Evolutionary conservation across 2,329 filamentous ascomycete genomes (phyloP), one percentile per base, ranked within the genome.

Genomic region (Xylariales sp.): DNA sequence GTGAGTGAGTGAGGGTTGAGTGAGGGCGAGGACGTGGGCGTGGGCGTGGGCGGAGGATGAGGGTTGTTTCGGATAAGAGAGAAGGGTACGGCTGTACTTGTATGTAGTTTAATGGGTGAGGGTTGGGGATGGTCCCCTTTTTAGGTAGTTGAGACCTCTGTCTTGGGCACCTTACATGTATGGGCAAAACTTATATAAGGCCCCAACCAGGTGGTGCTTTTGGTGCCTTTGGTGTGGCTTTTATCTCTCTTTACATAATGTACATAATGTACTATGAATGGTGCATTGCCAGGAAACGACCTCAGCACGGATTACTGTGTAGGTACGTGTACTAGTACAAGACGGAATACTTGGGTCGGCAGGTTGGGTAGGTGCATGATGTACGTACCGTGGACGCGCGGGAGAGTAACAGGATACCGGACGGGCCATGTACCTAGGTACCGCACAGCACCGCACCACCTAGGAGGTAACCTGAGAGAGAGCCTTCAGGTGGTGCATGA

Each of bases 61-160:
- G 39, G 43, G 23, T 23, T 55, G 48, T 49, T 55, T 64, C 53
- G 50, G 50, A 30, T 55, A 30, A 28, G 28, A 56, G 61, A 34
- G 61, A 46, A 34, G 61, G 39, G 55, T 32, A 50, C 36, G 23
- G 18, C 30, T 30, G 64, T 62, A 62, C 64, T 62, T 39, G 6
- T 62, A 53, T 57, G 57, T 48, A 62, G 10, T 12, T 16, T 23
- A 18, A 52, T 48, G 50, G 28, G 52, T 52, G 53, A 62, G 43
- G 64, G 50, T 52, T 55, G 50, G 63, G 63, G 48, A 16, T n/a
- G 39, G 30, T 48, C 48, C 54, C 55, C 55, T 39, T 49, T 64
- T 54, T 41, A 48, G 52, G 7, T 36, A 39, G 5, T 3, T 32
- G 62, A 50, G 56, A 62, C 45, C n/a, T 56, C 41, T 62, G 34